Conservation (phyloP, 208 protist genomes). For the Phytomonas sp. region DNA sequence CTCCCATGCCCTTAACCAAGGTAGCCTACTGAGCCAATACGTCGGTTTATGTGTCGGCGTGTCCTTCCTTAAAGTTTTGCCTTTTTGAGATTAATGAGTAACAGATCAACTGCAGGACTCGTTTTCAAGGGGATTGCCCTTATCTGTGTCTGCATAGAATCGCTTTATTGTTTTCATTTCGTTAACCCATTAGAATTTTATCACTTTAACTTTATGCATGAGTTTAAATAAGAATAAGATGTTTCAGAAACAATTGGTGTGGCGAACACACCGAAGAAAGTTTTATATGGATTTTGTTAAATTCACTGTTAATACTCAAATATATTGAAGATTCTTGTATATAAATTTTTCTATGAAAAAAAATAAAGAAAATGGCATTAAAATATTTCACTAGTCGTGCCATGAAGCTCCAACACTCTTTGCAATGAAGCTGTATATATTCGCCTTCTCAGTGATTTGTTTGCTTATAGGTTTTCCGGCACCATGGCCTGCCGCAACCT, state of each 20-base stretch:
- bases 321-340: neutral
- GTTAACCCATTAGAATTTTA: neutral
- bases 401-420: slow-evolving; percentile 69
- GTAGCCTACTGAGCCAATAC: neutral
- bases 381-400: slow-evolving; percentile 14
- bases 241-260: neutral
- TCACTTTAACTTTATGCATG: neutral
- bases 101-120: neutral
- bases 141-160: neutral
- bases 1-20: neutral
- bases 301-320: neutral
- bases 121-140: neutral
- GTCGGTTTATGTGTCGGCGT: neutral
- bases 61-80: neutral
- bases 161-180: neutral
- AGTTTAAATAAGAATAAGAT: neutral
- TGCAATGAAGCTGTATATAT: slow-evolving; percentile 91
- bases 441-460: slow-evolving; percentile 71
- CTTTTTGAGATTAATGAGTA: neutral
- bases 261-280: too few species aligned
- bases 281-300: too few species aligned
- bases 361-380: slow-evolving; percentile 11
- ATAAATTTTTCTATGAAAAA: too few species aligned
- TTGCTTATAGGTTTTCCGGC: slow-evolving; percentile 91
- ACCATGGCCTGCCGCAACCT: slow-evolving; percentile 82